Evolutionary conservation across 768 basidiomycete species (phyloP).

Genomic region (Lactarius pseudohatsudake): DNA sequence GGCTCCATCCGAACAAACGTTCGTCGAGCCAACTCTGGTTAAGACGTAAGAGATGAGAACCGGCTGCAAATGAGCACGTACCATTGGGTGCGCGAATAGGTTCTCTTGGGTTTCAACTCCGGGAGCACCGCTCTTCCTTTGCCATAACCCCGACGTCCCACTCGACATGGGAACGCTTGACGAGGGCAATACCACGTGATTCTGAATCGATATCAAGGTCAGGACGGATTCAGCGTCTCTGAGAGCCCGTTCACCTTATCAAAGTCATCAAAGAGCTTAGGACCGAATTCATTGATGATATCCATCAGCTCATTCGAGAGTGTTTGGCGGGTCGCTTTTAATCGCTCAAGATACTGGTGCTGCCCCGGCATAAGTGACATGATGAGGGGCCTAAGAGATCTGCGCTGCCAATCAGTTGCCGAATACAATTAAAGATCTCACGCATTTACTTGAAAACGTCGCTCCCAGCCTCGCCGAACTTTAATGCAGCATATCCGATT

Average conservation of each 20-base stretch:
- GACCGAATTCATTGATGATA: slow-evolving; percentile 85
- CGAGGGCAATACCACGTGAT: slow-evolving; percentile 73
- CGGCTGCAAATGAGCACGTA: slow-evolving; percentile 37
- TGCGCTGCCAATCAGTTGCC: slow-evolving; percentile 35
- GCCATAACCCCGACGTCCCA: slow-evolving; percentile 67
- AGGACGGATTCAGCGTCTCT: background rate
- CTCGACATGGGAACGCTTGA: slow-evolving; percentile 79
- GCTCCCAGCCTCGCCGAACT: slow-evolving; percentile 96
- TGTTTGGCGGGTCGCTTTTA: slow-evolving; percentile 68
- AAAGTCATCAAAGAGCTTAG: slow-evolving; percentile 83
- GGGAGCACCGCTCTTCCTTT: slow-evolving; percentile 71
- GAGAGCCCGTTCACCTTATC: slow-evolving; percentile 53
- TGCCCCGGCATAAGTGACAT: slow-evolving; percentile 87
- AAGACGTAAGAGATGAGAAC: slow-evolving; percentile 5
- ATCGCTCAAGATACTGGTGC: slow-evolving; percentile 70
- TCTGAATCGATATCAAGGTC: slow-evolving; percentile 14
- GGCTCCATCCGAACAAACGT: slow-evolving; percentile 87
- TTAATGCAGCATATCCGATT: slow-evolving; percentile 89
- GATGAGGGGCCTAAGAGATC: slow-evolving; percentile 88
- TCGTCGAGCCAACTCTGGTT: slow-evolving; percentile 82
- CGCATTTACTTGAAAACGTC: slow-evolving; percentile 88
- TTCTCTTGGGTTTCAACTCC: slow-evolving; percentile 79
- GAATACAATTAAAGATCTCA: slow-evolving; percentile 7
- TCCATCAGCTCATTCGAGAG: slow-evolving; percentile 82
- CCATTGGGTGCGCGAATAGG: slow-evolving; percentile 87